Evolutionary conservation across 352 stramenopile genomes (phyloP).

Genomic region (Salisapilia sapeloensis): DNA sequence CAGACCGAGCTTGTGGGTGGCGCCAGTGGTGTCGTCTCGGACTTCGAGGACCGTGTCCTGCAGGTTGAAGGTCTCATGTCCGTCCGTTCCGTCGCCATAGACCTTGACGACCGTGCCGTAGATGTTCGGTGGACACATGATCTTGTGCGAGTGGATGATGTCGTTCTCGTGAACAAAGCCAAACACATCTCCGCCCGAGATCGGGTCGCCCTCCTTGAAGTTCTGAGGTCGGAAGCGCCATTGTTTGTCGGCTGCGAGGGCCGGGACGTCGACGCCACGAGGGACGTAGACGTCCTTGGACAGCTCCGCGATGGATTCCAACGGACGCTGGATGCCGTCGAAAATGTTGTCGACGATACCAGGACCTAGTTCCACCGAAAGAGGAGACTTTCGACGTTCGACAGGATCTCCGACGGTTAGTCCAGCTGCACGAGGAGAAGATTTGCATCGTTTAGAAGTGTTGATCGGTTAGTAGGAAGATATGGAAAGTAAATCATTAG

Average conservation of each 20-base stretch:
- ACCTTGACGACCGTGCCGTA: slow-evolving; percentile 98
- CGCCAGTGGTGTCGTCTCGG: slow-evolving; percentile 90
- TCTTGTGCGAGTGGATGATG: slow-evolving; percentile 96
- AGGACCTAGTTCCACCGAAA: slow-evolving; percentile 98
- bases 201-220: slow-evolving; percentile 88
- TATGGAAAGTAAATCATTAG: background rate
- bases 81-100: slow-evolving; percentile 91
- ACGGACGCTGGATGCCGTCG: slow-evolving; percentile 98
- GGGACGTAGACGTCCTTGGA: slow-evolving; percentile 96
- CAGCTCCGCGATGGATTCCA: slow-evolving; percentile 92
- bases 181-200: slow-evolving; percentile 97
- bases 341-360: slow-evolving; percentile 99
- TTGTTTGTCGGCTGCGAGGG: slow-evolving; percentile 83
- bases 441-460: background rate
- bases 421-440: slow-evolving; percentile 29
- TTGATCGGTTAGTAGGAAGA: background rate
- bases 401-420: slow-evolving; percentile 97
- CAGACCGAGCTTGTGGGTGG: slow-evolving; percentile 91
- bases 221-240: slow-evolving; percentile 93
- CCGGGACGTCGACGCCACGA: slow-evolving; percentile 92
- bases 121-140: slow-evolving; percentile 98
- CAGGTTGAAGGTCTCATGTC: slow-evolving; percentile 92
- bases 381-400: slow-evolving; percentile 92
- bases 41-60: slow-evolving; percentile 98
- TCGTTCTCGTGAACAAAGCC: slow-evolving; percentile 98